Evolutionary conservation across 768 basidiomycete genomes (phyloP).

Genomic region (Xerocomus potaroensis): DNA sequence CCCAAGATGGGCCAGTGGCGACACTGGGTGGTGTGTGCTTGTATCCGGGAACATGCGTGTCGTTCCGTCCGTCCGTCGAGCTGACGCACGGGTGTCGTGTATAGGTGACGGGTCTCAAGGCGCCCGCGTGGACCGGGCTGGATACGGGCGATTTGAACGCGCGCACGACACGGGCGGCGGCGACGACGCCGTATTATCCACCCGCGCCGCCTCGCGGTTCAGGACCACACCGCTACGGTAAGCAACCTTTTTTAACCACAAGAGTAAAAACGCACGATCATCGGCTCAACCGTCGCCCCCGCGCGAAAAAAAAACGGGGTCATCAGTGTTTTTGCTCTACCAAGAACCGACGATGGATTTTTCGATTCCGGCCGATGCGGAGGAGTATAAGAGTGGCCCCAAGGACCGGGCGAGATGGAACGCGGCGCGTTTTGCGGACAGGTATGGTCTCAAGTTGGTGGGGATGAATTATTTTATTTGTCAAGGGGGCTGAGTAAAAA

Average conservation of each 20-base stretch:
- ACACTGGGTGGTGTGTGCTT: constrained; percentile 48
- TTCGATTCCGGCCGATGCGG: constrained; percentile 39
- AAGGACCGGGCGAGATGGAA: constrained; percentile 53
- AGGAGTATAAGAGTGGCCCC: constrained; percentile 42
- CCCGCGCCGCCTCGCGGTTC: constrained; percentile 53
- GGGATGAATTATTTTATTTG: constrained; percentile 56
- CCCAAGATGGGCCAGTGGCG: constrained; percentile 50
- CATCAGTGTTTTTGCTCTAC: constrained; percentile 58
- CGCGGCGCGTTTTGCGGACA: constrained; percentile 47
- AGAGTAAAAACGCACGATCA: too few species aligned
- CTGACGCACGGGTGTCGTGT: background rate
- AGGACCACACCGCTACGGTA: constrained; percentile 58
- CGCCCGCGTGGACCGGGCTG: constrained; percentile 28
- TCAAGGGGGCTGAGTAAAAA: constrained; percentile 27
- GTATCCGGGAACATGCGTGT: background rate
- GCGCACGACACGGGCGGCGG: constrained; percentile 39
- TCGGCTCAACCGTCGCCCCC: too few species aligned
- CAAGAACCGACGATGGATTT: constrained; percentile 48
- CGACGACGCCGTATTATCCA: constrained; percentile 52
- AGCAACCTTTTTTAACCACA: too few species aligned
- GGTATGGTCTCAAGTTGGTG: constrained; percentile 50
- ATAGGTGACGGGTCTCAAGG: constrained; percentile 38
- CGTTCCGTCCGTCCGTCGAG: too few species aligned
- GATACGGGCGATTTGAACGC: constrained; percentile 34
- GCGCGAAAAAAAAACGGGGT: too few species aligned